Evolutionary conservation across 1,139 yeast genomes (phyloP).

Genomic region (Citeromyces hawaiiensis): DNA sequence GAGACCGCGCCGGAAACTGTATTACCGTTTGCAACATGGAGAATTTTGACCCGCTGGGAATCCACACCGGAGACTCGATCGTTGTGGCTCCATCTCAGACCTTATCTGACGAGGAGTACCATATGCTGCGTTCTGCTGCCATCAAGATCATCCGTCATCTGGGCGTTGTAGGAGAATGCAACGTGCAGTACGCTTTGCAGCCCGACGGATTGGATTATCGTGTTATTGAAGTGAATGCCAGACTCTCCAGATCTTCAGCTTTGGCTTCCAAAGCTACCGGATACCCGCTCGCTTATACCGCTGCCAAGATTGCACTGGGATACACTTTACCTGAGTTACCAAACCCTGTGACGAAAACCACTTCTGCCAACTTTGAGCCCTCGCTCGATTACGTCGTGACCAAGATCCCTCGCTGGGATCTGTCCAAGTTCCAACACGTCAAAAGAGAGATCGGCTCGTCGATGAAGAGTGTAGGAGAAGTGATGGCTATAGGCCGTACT

Average conservation of each 20-base stretch:
- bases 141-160: constrained; percentile 94
- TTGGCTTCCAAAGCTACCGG: constrained; percentile 98
- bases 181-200: constrained; percentile 92
- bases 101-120: constrained; percentile 90
- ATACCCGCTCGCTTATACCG: constrained; percentile 95
- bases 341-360: constrained; percentile 88
- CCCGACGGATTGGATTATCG: constrained; percentile 93
- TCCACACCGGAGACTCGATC: constrained; percentile 98
- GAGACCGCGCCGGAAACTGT: constrained; percentile 96
- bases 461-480: constrained; percentile 99
- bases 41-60: constrained; percentile 96
- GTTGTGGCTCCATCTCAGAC: constrained; percentile 99
- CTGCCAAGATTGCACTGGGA: constrained; percentile 92
- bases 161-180: constrained; percentile 99
- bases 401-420: constrained; percentile 98
- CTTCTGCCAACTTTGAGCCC: constrained; percentile 97
- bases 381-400: constrained; percentile 95
- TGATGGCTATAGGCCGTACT: constrained; percentile 95
- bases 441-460: constrained; percentile 81
- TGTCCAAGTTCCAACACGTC: constrained; percentile 90
- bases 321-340: constrained; percentile 86
- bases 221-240: constrained; percentile 95
- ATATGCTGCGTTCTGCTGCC: constrained; percentile 96
- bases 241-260: constrained; percentile 96
- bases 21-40: constrained; percentile 99